Conservation (phyloP, 495 filamentous ascomycete genomes). For the Rhypophila decipiens region DNA sequence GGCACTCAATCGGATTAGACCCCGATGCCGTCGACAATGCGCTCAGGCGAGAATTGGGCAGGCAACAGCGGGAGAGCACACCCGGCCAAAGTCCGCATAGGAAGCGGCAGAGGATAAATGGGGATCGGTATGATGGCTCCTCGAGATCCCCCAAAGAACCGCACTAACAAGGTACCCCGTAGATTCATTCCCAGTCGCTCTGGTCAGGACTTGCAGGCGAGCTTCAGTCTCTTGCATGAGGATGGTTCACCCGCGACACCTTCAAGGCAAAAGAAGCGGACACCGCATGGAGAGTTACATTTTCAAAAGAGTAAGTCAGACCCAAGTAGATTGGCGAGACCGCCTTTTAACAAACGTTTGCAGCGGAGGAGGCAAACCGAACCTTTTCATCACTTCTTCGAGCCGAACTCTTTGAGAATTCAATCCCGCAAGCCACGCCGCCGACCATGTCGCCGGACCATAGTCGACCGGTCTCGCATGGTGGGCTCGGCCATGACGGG, state of each 20-base stretch:
- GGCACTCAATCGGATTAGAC: constrained; percentile 24
- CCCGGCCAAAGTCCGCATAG: constrained; percentile 73
- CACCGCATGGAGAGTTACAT: constrained; percentile 82
- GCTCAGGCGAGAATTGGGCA: constrained; percentile 23
- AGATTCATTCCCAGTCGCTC: constrained; percentile 95
- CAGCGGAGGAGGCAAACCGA: constrained; percentile 89
- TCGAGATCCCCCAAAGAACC: too few species aligned
- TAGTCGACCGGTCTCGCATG: constrained; percentile 46
- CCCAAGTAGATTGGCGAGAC: not conserved
- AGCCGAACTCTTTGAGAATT: constrained; percentile 82
- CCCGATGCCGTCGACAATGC: constrained; percentile 29
- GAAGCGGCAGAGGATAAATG: constrained; percentile 81
- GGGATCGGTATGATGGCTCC: constrained; percentile 67
- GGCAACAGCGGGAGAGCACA: constrained; percentile 56
- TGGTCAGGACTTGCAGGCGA: constrained; percentile 86
- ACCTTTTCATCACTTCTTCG: constrained; percentile 86
- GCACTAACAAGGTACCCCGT: constrained; percentile 20
- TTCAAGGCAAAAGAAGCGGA: constrained; percentile 73
- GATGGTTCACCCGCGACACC: constrained; percentile 89
- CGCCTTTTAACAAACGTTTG: constrained; percentile 7
- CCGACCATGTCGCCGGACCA: constrained; percentile 59
- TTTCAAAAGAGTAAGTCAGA: constrained; percentile 77
- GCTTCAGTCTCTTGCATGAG: constrained; percentile 83
- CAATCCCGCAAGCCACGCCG: constrained; percentile 75
- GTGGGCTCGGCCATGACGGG: constrained; percentile 56